Evolutionary conservation across 2,329 filamentous ascomycete species (phyloP), one percentile per base, ranked within the genome.

Genomic region (Botrytis cinerea): DNA sequence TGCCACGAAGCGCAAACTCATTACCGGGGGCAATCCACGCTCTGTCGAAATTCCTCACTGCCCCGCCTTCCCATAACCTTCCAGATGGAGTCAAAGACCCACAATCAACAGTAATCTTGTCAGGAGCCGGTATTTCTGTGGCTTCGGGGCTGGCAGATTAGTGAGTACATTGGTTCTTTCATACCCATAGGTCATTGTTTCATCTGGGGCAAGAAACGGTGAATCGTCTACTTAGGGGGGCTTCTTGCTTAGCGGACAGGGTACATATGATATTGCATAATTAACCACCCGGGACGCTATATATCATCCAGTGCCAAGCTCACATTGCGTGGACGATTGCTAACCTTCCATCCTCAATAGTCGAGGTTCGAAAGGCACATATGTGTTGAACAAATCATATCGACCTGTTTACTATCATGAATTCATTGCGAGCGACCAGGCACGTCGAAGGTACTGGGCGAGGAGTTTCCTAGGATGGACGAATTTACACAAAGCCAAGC

Each of bases 71-170:
- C 18, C 80, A 81, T 10, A 83, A 84, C 63, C 83, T 88, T 28
- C 79, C 84, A 46, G 67, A 76, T 76, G 78, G 80, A 72, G 80
- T 82, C 74, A 81, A 82, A 45, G 82, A 84, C 70, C 81, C 83
- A 62, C 78, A 84, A 45, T 79, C 76, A 43, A 90, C 90, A 0
- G 85, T 92, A 43, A 83, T 93, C 25, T 84, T 93, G 59, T 91
- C 95, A 0, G 96, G 96, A 18, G 96, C 96, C 4, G 96, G 96
- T 4, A 92, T 99, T 69, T 97, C 94, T 1, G 95, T 98, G 14
- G 93, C 95, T 6, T 97, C 94, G 18, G 96, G 96, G 0, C 87
- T 99, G 46, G 92, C 95, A 45, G 96, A 99, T 83, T 99, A 99
- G 82, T 87, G 96, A 72, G 71, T 72, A 68, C 12, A 72, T 45